Evolutionary conservation across 352 stramenopile species (phyloP).

Genomic region (Globisporangium echinulatum): DNA sequence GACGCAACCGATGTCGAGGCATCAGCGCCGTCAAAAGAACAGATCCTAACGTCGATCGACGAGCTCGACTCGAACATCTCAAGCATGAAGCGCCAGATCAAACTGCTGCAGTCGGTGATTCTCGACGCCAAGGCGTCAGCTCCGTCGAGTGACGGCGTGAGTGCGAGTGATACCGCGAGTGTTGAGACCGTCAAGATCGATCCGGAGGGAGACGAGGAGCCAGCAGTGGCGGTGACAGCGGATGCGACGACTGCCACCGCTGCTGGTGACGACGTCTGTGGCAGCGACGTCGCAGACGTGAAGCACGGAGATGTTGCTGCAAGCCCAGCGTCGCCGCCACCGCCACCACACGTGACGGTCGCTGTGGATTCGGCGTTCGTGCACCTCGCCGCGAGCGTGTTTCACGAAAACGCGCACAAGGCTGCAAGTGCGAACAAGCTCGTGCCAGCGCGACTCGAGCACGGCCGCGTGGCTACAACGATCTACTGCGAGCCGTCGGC

Average conservation of each 20-base stretch:
- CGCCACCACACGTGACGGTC: conserved; percentile 17
- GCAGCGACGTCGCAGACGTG: too few species aligned
- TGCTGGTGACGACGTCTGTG: too few species aligned
- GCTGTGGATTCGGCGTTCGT: conserved; percentile 63
- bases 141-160: background rate
- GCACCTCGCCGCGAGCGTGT: conserved; percentile 52
- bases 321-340: too few species aligned
- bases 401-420: conserved; percentile 58
- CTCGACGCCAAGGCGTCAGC: conserved; percentile 22
- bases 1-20: background rate
- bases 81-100: conserved; percentile 68
- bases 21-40: conserved; percentile 47
- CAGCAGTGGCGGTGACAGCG: background rate
- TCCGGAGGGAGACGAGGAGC: too few species aligned
- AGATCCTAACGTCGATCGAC: conserved; percentile 79
- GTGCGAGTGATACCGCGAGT: background rate
- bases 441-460: conserved; percentile 46
- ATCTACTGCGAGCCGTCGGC: conserved; percentile 70
- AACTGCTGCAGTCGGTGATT: conserved; percentile 37
- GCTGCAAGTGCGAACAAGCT: conserved; percentile 39
- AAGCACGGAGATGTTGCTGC: too few species aligned
- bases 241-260: background rate
- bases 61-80: conserved; percentile 61
- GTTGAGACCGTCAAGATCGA: background rate
- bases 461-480: conserved; percentile 39